Evolutionary conservation across 2,329 filamentous ascomycete genomes (phyloP), one percentile per base, ranked within the genome.

Genomic region (Grosmannia huntii): DNA sequence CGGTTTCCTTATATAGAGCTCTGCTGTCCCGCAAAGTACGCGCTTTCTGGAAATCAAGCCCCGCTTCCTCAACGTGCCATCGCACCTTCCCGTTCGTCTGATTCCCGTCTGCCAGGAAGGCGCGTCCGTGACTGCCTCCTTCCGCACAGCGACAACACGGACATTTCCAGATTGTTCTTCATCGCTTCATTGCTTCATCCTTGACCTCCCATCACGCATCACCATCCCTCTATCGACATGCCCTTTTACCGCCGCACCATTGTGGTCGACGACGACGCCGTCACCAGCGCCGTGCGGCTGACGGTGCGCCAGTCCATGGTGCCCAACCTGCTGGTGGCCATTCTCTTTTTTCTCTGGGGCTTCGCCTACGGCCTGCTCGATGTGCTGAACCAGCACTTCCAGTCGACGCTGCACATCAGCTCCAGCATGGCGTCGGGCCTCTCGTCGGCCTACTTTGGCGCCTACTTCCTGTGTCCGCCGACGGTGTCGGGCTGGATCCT

Each of bases 361-460:
- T 69, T 72, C 58, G 67, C 68, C 23, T 70, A 70, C 57, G 68
- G 69, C 28, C 63, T 71, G n/a, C 64, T 72, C 11, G 68, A 70
- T 61, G 76, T 76, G 23, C 71, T 78, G 63, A 78, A 78, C 69
- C 72, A 73, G 60, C 75, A 78, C 65, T 78, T 79, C 64, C 75
- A 78, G 63, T 68, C 66, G 44, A 69, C 71, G n/a, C 70, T 79
- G 23, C 57, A 71, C 58, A 75, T 80, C 61, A 69, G 69, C 49
- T 70, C 70, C 51, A 71, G 72, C 58, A 73, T 73, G 64, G 74
- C 75, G 0, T 67, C 75, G 0, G 77, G 77, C 52, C 69, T 79
- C 19, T 75, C 77, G 48, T 71, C 75, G 3, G 76, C 77, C 44
- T 80, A 80, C 65, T 80, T 80, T 58, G 77, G 76, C 48, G 72